Conservation (phyloP, 2,329 filamentous ascomycete species). For the Ophiostoma ips region DNA sequence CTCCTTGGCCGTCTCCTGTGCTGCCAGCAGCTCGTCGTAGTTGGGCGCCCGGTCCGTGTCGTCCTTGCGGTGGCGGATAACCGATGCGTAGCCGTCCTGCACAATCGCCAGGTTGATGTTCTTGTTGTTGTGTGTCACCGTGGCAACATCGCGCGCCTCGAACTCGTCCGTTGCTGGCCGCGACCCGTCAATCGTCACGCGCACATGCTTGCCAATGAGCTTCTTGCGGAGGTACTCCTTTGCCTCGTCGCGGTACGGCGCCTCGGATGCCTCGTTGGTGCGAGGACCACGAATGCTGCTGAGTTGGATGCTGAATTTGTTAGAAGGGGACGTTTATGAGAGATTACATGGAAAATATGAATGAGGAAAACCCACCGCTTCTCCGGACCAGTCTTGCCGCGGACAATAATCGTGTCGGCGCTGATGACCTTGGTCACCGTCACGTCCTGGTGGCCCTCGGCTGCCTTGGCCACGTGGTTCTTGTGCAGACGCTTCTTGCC, state of each 20-base stretch:
- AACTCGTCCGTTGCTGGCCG: slow-evolving; percentile 82
- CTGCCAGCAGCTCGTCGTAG: slow-evolving; percentile 76
- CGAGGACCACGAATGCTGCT: slow-evolving; percentile 94
- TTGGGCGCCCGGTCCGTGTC: slow-evolving; percentile 88
- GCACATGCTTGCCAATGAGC: slow-evolving; percentile 90
- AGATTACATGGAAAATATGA: neutral
- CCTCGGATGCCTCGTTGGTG: slow-evolving; percentile 69
- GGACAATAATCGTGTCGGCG: slow-evolving; percentile 77
- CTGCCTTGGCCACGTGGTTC: slow-evolving; percentile 58
- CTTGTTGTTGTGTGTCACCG: slow-evolving; percentile 68
- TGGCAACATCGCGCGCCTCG: slow-evolving; percentile 89
- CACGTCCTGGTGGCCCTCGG: slow-evolving; percentile 58
- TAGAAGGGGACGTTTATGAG: neutral
- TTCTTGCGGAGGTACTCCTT: slow-evolving; percentile 94
- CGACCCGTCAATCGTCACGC: slow-evolving; percentile 76
- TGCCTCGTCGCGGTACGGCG: slow-evolving; percentile 79
- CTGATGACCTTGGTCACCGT: slow-evolving; percentile 74
- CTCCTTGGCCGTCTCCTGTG: slow-evolving; percentile 70
- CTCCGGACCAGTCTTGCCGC: slow-evolving; percentile 72
- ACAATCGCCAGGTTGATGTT: slow-evolving; percentile 76
- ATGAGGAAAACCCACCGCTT: slow-evolving; percentile 39
- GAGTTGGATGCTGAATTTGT: slow-evolving; percentile 48
- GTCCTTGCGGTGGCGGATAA: slow-evolving; percentile 88
- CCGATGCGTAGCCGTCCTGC: slow-evolving; percentile 85
- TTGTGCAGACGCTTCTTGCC: slow-evolving; percentile 69